Conservation (phyloP, 2,329 filamentous ascomycete species). For the Hansfordia pulvinata region DNA sequence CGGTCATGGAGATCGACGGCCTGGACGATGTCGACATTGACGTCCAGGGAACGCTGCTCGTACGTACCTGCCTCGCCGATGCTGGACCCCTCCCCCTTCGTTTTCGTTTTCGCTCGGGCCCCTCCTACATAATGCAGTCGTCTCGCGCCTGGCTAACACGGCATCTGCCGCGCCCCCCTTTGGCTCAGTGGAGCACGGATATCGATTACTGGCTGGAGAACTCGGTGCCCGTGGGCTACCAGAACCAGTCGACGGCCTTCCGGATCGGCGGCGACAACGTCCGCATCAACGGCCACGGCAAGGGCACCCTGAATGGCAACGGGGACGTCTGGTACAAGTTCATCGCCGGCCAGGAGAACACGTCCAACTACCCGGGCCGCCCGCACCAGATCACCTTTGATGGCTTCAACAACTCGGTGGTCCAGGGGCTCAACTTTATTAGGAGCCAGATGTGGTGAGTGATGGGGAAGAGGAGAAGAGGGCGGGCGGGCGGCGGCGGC, state of each 20-base stretch:
- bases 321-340: constrained; percentile 37
- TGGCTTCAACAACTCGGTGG: constrained; percentile 26
- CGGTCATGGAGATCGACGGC: constrained; percentile 27
- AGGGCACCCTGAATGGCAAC: constrained; percentile 35
- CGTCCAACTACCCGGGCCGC: constrained; percentile 28
- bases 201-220: constrained; percentile 30
- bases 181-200: constrained; percentile 19
- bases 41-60: constrained; percentile 21
- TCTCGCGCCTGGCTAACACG: too few relatives aligned
- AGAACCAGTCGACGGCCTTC: constrained; percentile 32
- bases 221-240: constrained; percentile 27
- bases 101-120: too few relatives aligned
- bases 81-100: too few relatives aligned
- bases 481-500: too few relatives aligned
- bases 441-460: constrained; percentile 37
- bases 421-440: constrained; percentile 29
- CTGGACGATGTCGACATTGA: constrained; percentile 28
- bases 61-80: constrained; percentile 4
- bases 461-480: too few relatives aligned
- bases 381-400: constrained; percentile 35
- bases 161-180: too few relatives aligned
- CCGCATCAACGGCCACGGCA: constrained; percentile 25
- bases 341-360: constrained; percentile 14
- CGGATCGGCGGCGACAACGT: constrained; percentile 32
- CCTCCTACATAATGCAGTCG: too few relatives aligned